Base-by-base conservation (phyloP, 2,329 filamentous ascomycete species). In the Beauveria sp. region DNA sequence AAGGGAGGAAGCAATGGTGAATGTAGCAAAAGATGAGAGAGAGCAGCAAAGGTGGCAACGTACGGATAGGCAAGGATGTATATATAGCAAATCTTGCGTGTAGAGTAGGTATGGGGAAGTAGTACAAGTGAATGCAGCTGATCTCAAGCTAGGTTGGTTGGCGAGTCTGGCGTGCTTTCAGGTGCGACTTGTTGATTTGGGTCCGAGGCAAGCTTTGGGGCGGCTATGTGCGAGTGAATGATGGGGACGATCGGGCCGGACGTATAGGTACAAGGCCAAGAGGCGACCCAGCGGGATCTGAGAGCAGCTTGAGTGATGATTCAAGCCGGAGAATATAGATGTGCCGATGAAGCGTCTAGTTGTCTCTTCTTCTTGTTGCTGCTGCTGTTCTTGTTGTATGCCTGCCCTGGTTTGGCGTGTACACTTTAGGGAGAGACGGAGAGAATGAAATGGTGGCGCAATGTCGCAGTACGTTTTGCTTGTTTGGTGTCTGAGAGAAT, bases 171-270 rank as follows among this genome's bases (percentile, higher is more conserved):
- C 28, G 43, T 42, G 45, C 45, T 34, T 45, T 20, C 5, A 16
- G 54, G 54, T 28, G 43, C 30, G 43, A 26, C 54, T 58, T 51
- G 56, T 34, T 42, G 56, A 58, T 58, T 34, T 54, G 42, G 42
- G 58, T 50, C 59, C 59, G 59, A 61, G 52, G 59, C 59, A 61
- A 49, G 51, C 50, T 43, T 55, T 54, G 47, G 47, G 49, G 26
- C 49, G 49, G 58, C 22, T 53, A 53, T 53, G 43, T 55, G 30
- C 20, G 58, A 50, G 58, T 9, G 34, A 43, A 22, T 50, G 58
- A 54, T 60, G 58, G 51, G 51, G 58, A 38, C 34, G 51, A 55
- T 61, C 51, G 58, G 58, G 8, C 43, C 58, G 43, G 58, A 47
- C 20, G 38, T 26, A 28, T 53, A 40, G 28, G 38, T 26, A 38